Percentiles rank a stretch among this genome's conserved stretches.
phyloP scores from a whole-genome alignment of 2,329 filamentous ascomycete genomes.

The Botrytis tulipae region DNA sequence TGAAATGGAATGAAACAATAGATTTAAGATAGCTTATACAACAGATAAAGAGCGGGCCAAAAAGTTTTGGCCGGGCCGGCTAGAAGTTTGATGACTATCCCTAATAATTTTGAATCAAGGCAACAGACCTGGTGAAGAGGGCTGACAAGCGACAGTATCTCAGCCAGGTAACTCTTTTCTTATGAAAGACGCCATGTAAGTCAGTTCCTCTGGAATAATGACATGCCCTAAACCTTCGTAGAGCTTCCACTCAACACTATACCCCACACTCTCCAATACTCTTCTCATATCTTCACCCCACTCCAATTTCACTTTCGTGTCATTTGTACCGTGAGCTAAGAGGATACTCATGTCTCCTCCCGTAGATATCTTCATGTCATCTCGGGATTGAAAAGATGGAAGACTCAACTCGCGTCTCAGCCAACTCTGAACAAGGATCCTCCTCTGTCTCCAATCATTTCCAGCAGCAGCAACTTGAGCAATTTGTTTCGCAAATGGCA shows the following conservation, averaged over 20 bases:
- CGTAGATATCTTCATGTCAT: background rate
- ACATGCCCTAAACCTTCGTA: slow-evolving; percentile 6
- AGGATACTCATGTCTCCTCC: slow-evolving; percentile 12
- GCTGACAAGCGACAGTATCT: too few species aligned
- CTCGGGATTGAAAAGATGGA: background rate
- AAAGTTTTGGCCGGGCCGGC: background rate
- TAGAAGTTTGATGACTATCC: too few species aligned
- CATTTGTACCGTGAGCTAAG: slow-evolving; percentile 29
- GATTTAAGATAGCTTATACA: background rate
- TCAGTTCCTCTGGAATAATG: background rate
- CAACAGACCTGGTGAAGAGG: background rate
- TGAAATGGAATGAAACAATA: too few species aligned
- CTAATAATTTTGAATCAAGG: too few species aligned
- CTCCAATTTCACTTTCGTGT: slow-evolving; percentile 29
- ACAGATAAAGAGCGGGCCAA: background rate
- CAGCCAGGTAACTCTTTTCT: background rate
- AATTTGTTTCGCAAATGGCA: slow-evolving; percentile 30
- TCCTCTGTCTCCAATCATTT: background rate
- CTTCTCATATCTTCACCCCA: slow-evolving; percentile 29
- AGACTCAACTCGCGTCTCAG: background rate
- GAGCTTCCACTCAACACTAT: slow-evolving; percentile 3
- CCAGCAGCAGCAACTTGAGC: background rate
- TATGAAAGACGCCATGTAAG: background rate
- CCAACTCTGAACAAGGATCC: slow-evolving; percentile 3
- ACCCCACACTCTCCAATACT: background rate